phyloP scores from a whole-genome alignment of 2,329 filamentous ascomycete genomes.

The Paecilomyces variotii region DNA sequence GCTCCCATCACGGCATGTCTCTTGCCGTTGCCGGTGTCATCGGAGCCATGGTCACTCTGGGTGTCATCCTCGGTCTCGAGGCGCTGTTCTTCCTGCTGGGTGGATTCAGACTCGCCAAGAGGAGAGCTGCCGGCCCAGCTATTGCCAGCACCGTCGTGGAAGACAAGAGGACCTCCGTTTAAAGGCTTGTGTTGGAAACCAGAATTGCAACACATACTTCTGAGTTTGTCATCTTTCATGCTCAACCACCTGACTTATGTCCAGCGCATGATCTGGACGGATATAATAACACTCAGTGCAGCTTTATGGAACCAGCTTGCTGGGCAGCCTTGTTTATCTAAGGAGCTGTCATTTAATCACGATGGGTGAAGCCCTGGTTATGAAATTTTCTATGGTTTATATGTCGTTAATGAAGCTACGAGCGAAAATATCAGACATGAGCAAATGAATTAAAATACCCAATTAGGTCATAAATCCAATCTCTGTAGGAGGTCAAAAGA shows the following conservation, averaged over 20 bases:
- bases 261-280: not conserved
- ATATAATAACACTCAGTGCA: not conserved
- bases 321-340: not conserved
- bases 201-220: not conserved
- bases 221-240: not conserved
- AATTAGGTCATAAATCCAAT: not conserved
- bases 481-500: no score
- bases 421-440: not conserved
- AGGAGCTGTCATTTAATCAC: no score
- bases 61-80: conserved; percentile 52
- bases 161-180: not conserved
- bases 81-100: conserved; percentile 46
- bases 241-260: not conserved
- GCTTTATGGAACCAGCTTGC: not conserved
- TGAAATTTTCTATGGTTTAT: not conserved
- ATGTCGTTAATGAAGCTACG: not conserved
- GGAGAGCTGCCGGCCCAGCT: conserved; percentile 26
- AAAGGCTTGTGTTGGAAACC: not conserved
- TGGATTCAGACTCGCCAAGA: conserved; percentile 52
- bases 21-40: conserved; percentile 73
- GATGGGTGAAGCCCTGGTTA: not conserved
- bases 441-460: not conserved
- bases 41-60: conserved; percentile 60
- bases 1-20: conserved; percentile 46
- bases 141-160: not conserved